Percentiles rank a stretch among this genome's conserved stretches.
Conservation (phyloP, 2,329 filamentous ascomycete genomes). For the Calonectria henricotiae region DNA sequence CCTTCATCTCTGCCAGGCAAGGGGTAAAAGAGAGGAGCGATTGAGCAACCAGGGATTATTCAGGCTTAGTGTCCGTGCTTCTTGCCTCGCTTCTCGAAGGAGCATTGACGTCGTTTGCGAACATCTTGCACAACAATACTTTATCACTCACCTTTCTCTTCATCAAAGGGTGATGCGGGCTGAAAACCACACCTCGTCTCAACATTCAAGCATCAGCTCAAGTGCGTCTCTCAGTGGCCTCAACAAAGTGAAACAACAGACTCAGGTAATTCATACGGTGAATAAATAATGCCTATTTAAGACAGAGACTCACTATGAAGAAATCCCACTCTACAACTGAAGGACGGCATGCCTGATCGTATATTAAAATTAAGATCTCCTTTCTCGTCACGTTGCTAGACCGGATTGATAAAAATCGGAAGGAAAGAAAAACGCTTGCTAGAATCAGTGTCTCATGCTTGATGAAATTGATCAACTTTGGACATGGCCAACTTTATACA, state of each 20-base stretch:
- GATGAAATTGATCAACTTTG: background rate
- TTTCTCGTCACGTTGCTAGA: background rate
- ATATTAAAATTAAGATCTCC: background rate
- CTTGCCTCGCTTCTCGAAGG: background rate
- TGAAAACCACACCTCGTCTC: background rate
- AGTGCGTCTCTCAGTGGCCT: no score
- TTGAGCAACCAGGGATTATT: background rate
- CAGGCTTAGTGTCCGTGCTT: conserved; percentile 15
- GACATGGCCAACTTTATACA: background rate
- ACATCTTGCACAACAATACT: background rate
- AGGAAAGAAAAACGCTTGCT: no score
- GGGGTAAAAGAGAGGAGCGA: conserved; percentile 7
- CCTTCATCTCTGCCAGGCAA: conserved; percentile 32
- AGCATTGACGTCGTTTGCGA: background rate
- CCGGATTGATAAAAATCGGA: background rate
- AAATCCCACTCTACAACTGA: background rate
- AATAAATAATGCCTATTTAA: background rate
- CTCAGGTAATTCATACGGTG: background rate
- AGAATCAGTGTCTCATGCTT: conserved; percentile 9
- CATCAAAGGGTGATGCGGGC: background rate
- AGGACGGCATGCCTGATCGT: background rate
- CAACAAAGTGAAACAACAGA: background rate
- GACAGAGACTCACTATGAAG: background rate
- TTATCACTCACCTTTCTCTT: background rate
- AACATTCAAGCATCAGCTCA: no score